Percentiles rank a stretch among this genome's conserved stretches.
phyloP scores from a whole-genome alignment of 2,329 filamentous ascomycete species.

The Hortaea werneckii region DNA sequence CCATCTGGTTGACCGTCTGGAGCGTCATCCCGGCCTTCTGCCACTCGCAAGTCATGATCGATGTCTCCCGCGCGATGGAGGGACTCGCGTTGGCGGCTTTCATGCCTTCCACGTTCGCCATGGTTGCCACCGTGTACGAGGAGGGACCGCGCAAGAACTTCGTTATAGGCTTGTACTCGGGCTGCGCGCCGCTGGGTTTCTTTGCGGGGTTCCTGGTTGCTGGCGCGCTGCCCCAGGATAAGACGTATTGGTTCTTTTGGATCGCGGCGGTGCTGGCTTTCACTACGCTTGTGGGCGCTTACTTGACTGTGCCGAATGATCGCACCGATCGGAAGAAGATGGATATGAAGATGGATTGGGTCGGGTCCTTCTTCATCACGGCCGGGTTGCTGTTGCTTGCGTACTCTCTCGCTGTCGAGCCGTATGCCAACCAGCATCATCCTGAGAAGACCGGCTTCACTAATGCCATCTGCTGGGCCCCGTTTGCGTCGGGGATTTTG shows the following conservation, averaged over 20 bases:
- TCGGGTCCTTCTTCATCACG: slow-evolving; percentile 24
- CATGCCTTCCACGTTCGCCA: slow-evolving; percentile 24
- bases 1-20: slow-evolving; percentile 26
- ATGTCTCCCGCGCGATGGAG: slow-evolving; percentile 27
- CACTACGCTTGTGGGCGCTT: slow-evolving; percentile 20
- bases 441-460: slow-evolving; percentile 13
- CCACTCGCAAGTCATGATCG: slow-evolving; percentile 15
- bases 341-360: slow-evolving; percentile 28
- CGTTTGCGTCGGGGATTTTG: slow-evolving; percentile 18
- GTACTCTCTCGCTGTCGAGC: slow-evolving; percentile 26
- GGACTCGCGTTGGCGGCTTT: slow-evolving; percentile 28
- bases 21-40: slow-evolving; percentile 25
- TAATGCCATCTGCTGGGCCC: slow-evolving; percentile 18
- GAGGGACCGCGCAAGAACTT: slow-evolving; percentile 25
- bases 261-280: slow-evolving; percentile 20
- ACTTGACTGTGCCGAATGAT: slow-evolving; percentile 24
- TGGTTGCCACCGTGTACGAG: slow-evolving; percentile 24
- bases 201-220: slow-evolving; percentile 26
- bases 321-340: slow-evolving; percentile 20
- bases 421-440: slow-evolving; percentile 13
- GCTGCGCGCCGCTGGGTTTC: slow-evolving; percentile 27
- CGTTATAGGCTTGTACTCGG: slow-evolving; percentile 26
- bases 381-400: slow-evolving; percentile 25
- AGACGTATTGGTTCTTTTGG: slow-evolving; percentile 26
- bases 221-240: slow-evolving; percentile 17